These are phyloP conservation scores for Hippophae rhamnoides DNA, from an alignment of 306 rosid genomes.

Conservation along the genomic window DNA sequence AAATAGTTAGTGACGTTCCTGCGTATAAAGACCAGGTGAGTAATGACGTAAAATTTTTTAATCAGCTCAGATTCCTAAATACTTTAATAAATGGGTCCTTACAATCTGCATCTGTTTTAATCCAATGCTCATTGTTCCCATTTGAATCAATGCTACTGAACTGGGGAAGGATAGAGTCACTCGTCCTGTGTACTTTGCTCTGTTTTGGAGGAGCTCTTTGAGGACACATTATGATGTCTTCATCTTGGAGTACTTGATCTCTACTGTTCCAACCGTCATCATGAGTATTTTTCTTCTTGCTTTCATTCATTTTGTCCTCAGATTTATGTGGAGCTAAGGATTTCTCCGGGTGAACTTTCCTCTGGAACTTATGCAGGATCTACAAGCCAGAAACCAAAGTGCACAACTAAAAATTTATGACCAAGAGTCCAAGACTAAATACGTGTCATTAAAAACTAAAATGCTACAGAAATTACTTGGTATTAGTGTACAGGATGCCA, in stretches of 20 bases:
- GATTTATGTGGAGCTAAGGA: constrained; percentile 29
- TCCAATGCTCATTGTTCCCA: constrained; percentile 75
- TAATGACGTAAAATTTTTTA: background rate
- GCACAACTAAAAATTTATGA: constrained; percentile 13
- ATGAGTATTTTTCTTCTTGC: constrained; percentile 36
- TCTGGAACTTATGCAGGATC: constrained; percentile 81
- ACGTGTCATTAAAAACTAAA: background rate
- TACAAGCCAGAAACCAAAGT: constrained; percentile 31
- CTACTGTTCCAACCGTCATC: constrained; percentile 34
- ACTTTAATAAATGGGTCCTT: constrained; percentile 20
- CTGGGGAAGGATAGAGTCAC: constrained; percentile 43
- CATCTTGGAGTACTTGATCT: constrained; percentile 36
- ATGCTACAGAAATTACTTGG: background rate
- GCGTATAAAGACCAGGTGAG: background rate
- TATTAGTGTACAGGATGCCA: background rate
- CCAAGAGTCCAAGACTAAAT: background rate
- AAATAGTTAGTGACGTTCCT: background rate
- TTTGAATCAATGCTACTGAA: constrained; percentile 40
- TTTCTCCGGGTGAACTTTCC: constrained; percentile 82
- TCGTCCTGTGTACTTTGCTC: constrained; percentile 31
- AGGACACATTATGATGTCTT: constrained; percentile 41
- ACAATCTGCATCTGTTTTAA: constrained; percentile 90
- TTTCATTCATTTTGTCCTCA: constrained; percentile 41
- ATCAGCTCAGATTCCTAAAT: background rate
- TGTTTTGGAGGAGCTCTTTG: constrained; percentile 37